Base-by-base conservation (phyloP, 2,329 filamentous ascomycete species). In the Phyllosticta ampelicida region DNA sequence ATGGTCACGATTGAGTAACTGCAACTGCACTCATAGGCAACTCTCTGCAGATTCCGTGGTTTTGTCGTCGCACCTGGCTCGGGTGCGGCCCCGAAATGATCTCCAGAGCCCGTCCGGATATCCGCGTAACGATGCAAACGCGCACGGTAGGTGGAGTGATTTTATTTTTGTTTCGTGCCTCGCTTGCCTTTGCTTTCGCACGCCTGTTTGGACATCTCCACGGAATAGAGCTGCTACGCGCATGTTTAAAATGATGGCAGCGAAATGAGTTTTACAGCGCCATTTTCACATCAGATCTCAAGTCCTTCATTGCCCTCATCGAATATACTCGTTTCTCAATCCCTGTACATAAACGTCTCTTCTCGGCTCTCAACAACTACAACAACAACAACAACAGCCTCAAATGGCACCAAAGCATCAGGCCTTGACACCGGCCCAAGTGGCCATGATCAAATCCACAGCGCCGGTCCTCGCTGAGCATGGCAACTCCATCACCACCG, bases 391-490 rank as follows among this genome's bases (percentile, higher is more conserved):
- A 44, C 36, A 44, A 18, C 11, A 44, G 13, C 36, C 1, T n/a
- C 36, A 44, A n/a, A 44, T 44, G 36, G 36, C 36, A n/a, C 36
- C 16, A 44, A 44, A 44, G 13, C 36, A 44, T n/a, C 36, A 44
- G n/a, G 13, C 36, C 36, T 74, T 89, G 60, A 84, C 85, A 10
- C 73, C 79, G 23, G 74, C 79, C 53, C 85, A 90, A 73, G 77
- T 80, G 59, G 74, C 79, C 55, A 78, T 86, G 66, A 83, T 90
- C 71, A 85, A 84, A 70, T 78, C 83, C 55, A 90, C 87, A 5
- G 81, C 88, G 60, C 87, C 87, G 1, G 79, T 85, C 30, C 78
- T 90, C 2, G 78, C 79, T 20, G 77, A 85, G 61, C 82, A 89
- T 67, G 87, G 87, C 67, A 78, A 80, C 62, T 76, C 78, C 61